Base-by-base conservation (phyloP, 176 grass and related monocot genomes). In the Oryza glaberrima region DNA sequence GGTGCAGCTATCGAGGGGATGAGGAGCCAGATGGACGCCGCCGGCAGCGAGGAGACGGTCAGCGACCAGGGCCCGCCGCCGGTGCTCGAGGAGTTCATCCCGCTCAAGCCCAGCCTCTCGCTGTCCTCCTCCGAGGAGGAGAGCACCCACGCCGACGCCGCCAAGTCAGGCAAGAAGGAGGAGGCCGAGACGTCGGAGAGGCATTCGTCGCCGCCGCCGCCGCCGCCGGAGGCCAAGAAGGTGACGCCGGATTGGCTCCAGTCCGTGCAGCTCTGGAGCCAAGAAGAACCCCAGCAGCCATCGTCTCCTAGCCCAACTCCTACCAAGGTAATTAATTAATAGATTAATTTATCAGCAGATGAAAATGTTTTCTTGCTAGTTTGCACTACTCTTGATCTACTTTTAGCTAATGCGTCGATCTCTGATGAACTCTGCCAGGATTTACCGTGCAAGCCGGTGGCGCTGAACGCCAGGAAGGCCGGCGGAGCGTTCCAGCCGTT, bases 1-100 rank as follows among this genome's bases (percentile, higher is more conserved):
- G 78, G 17, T 71, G 44, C 80, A 98, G 96, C 96, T 5, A 95
- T 98, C 8, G 91, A 98, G 70, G 78, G 82, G 63, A 80, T 95
- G 34, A 82, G 70, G 85, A 67, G 67, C 45, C 89, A 90, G 80
- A 94, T 98, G 75, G 87, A 78, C 70, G 44, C 54, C 61, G 87
- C 80, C 76, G 85, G 32, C 52, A 82, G 80, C 67, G 91, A 89
- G 63, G 88, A 91, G 71, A 88, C 80, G 72, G 77, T 76, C 19
- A 90, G 81, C 76, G 80, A 92, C 52, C 69, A 90, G 20, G 83
- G 73, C 7, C 93, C 95, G 8, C 87, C 95, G 49, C 93, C 95
- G 11, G 89, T 98, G 60, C 80, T 98, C 47, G 95, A 98, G 84
- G 95, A 98, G 93, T 95, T 98, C 72, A 98, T 98, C 65, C 91